phyloP scores from a whole-genome alignment of 164 flowering plant genomes.

The Amborella trichopoda region DNA sequence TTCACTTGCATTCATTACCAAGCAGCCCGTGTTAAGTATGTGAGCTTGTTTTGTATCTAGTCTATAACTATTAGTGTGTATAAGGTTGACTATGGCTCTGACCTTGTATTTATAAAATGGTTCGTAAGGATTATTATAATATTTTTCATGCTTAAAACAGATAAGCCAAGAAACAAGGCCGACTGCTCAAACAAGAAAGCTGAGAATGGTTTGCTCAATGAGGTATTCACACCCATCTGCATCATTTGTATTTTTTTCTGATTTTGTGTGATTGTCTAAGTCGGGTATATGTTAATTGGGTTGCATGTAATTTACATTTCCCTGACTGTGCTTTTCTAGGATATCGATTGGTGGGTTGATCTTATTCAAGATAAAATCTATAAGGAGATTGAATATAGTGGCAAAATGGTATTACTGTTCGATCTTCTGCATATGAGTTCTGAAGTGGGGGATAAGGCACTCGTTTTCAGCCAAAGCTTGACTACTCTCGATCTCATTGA shows the following conservation, averaged over 20 bases:
- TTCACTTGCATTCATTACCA: no score
- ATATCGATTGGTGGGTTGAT: slow-evolving; percentile 70
- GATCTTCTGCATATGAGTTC: slow-evolving; percentile 74
- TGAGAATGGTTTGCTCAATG: slow-evolving; percentile 40
- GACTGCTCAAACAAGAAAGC: slow-evolving; percentile 24
- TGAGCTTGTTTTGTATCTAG: no score
- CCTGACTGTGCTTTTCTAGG: no score
- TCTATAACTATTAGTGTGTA: no score
- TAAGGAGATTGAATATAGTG: slow-evolving; percentile 66
- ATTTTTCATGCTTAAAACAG: slow-evolving; percentile 25
- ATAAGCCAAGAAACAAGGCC: slow-evolving; percentile 30
- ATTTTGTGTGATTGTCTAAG: background rate
- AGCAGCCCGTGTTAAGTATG: no score
- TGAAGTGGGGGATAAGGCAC: slow-evolving; percentile 69
- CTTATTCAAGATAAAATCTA: slow-evolving; percentile 47
- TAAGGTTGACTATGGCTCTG: no score
- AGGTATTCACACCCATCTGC: slow-evolving; percentile 33
- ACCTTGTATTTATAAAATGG: no score
- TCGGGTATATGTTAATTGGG: background rate
- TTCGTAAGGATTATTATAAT: background rate
- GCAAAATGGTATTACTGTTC: slow-evolving; percentile 91
- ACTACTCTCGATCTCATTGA: slow-evolving; percentile 90
- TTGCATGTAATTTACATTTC: background rate
- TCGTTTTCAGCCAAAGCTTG: slow-evolving; percentile 93
- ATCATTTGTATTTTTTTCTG: background rate